Evolutionary conservation across 768 basidiomycete genomes (phyloP), one percentile per base, ranked within the genome.

Genomic region (Naganishia vishniacii): DNA sequence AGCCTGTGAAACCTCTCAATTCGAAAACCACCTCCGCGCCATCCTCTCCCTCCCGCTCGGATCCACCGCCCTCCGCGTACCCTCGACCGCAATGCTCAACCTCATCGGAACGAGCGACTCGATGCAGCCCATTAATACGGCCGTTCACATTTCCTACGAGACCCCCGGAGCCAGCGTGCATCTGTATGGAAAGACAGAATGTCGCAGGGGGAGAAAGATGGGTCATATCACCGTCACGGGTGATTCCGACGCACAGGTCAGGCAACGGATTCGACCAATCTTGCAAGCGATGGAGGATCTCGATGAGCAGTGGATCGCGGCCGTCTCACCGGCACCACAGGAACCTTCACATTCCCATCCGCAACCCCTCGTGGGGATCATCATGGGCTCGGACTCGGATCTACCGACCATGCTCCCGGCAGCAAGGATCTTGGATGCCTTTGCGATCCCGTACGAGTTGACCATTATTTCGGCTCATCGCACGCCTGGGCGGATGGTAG

Each of bases 341-440:
- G 23, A 42, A 5, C 81, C 1, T 61, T 70, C 2, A 79, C 81
- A 83, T 73, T 83, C 89, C 7, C 83, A 86, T 72, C 74, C 78
- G 0, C 80, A 84, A 56, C 92, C 94, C 6, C 81, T 97, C 12
- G 89, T 97, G 0, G 88, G 89, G 0, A 83, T 99, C 65, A 92
- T 99, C 75, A 99, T 98, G 95, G 95, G 95, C 18, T 94, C 91
- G 11, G 94, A 98, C 78, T 97, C 94, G 15, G 95, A 99, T 75
- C 80, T 99, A n/a, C 89, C 91, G 0, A 85, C 86, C 20, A 92
- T 99, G 87, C 82, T 89, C 16, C 87, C 91, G 5, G 90, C 89
- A 16, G 88, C 94, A 0, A 84, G 82, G 46, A 85, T 95, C 62
- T 83, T 98, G 20, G 86, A 89, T 70, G 79, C 79, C n/a, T 95